These are phyloP conservation scores for Trichoderma sp. DNA, from an alignment of 2,329 filamentous ascomycete genomes.

Conservation along the genomic window DNA sequence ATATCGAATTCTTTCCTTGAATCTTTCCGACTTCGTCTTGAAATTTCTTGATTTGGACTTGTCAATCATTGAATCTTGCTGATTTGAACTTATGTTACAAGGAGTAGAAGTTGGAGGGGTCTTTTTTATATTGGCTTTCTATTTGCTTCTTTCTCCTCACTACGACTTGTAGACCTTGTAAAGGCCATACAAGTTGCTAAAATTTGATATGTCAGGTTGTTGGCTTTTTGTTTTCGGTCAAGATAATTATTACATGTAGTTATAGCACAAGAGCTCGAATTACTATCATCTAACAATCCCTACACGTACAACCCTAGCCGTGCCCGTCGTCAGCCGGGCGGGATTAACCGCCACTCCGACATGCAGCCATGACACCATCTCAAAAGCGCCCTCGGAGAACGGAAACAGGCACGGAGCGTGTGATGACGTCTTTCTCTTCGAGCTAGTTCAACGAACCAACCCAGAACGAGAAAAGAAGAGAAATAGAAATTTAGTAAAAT, in stretches of 20 bases:
- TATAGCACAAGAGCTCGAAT: background rate
- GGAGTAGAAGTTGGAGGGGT: background rate
- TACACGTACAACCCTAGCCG: background rate
- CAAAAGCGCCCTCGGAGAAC: background rate
- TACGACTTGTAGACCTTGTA: background rate
- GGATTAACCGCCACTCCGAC: background rate
- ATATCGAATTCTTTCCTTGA: no score
- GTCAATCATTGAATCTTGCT: background rate
- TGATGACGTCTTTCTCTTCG: background rate
- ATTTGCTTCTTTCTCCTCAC: background rate
- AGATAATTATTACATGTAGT: background rate
- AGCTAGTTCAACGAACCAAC: background rate
- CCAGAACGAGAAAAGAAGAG: background rate
- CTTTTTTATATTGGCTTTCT: background rate
- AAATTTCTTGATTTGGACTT: background rate
- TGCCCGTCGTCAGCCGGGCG: background rate
- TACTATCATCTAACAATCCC: background rate
- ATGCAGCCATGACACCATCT: background rate
- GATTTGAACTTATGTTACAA: background rate
- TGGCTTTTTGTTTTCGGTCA: background rate
- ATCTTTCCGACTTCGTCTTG: background rate
- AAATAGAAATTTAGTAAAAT: background rate
- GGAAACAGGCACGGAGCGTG: background rate
- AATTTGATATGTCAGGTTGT: background rate
- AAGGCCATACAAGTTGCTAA: background rate